Percentiles rank a stretch among this genome's conserved stretches.
Evolutionary conservation across 1,284 basidiomycete genomes (phyloP).

Genomic region (Chalciporus sp.): DNA sequence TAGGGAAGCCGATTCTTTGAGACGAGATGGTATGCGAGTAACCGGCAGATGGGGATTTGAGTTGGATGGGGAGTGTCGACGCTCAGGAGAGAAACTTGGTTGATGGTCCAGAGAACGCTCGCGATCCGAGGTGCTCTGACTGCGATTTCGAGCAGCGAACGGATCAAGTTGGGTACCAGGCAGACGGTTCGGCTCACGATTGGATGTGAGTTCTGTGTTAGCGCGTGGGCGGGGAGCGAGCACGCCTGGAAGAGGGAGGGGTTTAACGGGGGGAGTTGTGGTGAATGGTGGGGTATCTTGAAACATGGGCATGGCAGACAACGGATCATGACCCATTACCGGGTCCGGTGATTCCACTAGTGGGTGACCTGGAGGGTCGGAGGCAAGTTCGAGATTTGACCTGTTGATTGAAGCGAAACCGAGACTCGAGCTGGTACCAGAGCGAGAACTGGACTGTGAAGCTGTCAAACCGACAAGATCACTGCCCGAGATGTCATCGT

Average conservation of each 20-base stretch:
- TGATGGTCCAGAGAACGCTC: not conserved
- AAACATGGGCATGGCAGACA: not conserved
- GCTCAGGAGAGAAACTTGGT: conserved; percentile 7
- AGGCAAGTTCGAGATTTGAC: not conserved
- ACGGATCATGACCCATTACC: not conserved
- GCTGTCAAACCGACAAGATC: conserved; percentile 17
- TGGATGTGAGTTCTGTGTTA: conserved; percentile 25
- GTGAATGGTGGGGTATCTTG: not conserved
- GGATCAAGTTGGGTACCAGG: conserved; percentile 11
- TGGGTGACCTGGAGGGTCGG: not conserved
- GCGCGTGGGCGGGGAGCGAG: conserved; percentile 22
- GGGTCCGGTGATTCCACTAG: not conserved
- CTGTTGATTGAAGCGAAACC: conserved; percentile 7
- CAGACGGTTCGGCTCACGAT: conserved; percentile 9
- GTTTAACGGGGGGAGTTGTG: conserved; percentile 6
- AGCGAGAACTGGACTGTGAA: conserved; percentile 16
- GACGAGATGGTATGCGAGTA: conserved; percentile 6
- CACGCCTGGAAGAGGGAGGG: conserved; percentile 7
- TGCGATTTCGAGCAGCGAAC: conserved; percentile 21
- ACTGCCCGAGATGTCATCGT: conserved; percentile 22
- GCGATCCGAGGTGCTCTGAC: conserved; percentile 10
- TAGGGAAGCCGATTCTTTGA: conserved; percentile 4
- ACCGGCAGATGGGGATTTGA: not conserved
- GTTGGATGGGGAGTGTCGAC: not conserved
- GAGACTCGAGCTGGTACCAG: conserved; percentile 9